Evolutionary conservation across 805 yeast genomes (phyloP).

Genomic region (Hyphopichia homilentoma): DNA sequence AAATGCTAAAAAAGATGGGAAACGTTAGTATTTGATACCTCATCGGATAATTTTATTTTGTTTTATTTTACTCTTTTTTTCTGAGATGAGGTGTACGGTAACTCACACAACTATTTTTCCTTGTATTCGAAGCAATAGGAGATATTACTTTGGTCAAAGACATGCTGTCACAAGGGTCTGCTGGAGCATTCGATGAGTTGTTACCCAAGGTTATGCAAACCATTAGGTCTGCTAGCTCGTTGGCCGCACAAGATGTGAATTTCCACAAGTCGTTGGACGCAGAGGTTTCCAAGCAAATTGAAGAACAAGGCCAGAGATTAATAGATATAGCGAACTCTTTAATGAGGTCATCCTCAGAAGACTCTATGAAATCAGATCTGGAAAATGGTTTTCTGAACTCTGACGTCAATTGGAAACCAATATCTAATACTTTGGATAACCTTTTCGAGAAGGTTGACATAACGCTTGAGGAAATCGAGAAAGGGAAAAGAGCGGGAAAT

Average conservation of each 20-base stretch:
- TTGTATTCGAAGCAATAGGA: too few species aligned
- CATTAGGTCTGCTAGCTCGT: slow-evolving; percentile 62
- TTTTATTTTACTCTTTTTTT: too few species aligned
- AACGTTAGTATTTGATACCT: too few species aligned
- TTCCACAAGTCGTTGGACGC: slow-evolving; percentile 66
- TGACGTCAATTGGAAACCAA: slow-evolving; percentile 53
- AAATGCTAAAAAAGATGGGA: slow-evolving; percentile 1
- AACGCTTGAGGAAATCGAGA: slow-evolving; percentile 47
- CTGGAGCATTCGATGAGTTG: slow-evolving; percentile 16
- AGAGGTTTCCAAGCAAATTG: slow-evolving; percentile 36
- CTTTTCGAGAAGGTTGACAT: slow-evolving; percentile 76
- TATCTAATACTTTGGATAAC: slow-evolving; percentile 62
- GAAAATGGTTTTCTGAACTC: slow-evolving; percentile 36
- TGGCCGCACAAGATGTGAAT: slow-evolving; percentile 77
- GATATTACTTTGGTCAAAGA: too few species aligned
- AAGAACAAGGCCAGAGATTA: slow-evolving; percentile 38
- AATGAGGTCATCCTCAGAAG: slow-evolving; percentile 24
- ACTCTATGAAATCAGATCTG: slow-evolving; percentile 32
- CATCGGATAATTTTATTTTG: too few species aligned
- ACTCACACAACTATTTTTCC: too few species aligned
- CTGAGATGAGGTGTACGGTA: too few species aligned
- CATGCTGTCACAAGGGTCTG: too few species aligned
- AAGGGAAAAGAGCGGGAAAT: slow-evolving; percentile 13
- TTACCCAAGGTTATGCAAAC: slow-evolving; percentile 51
- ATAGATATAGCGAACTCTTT: slow-evolving; percentile 44